Conservation (phyloP, 1,284 basidiomycete species). For the Pyrrhoderma noxium region DNA sequence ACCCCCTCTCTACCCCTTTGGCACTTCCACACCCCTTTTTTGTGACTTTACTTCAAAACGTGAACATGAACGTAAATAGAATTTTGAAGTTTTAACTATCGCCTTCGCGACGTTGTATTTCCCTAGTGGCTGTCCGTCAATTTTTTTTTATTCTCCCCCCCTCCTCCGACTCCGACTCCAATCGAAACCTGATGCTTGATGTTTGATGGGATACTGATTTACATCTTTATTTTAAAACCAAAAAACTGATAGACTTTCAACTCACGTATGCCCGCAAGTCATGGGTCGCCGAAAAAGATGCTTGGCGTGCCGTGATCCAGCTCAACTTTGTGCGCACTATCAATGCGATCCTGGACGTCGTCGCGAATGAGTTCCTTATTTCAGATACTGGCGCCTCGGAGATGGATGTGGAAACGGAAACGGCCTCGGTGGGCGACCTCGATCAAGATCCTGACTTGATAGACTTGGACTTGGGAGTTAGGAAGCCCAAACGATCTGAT, state of each 20-base stretch:
- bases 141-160: too few species aligned
- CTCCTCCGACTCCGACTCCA: too few species aligned
- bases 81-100: too few species aligned
- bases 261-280: slow-evolving; percentile 56
- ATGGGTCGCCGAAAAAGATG: slow-evolving; percentile 58
- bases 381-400: not conserved
- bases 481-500: not conserved
- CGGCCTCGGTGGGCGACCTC: not conserved
- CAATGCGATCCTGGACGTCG: slow-evolving; percentile 47
- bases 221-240: not conserved
- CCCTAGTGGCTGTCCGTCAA: too few species aligned
- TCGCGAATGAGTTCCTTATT: slow-evolving; percentile 46
- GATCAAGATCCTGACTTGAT: not conserved
- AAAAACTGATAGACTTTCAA: slow-evolving; percentile 50
- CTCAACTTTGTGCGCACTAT: slow-evolving; percentile 69
- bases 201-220: too few species aligned
- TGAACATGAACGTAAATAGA: too few species aligned
- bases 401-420: not conserved
- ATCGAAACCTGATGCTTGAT: too few species aligned
- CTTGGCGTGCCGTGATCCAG: slow-evolving; percentile 70
- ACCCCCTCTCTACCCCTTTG: not conserved
- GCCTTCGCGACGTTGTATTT: too few species aligned
- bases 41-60: not conserved
- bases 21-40: not conserved
- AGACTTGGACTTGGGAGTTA: not conserved